Conservation (phyloP, 495 filamentous ascomycete genomes). For the Tuber magnatum region DNA sequence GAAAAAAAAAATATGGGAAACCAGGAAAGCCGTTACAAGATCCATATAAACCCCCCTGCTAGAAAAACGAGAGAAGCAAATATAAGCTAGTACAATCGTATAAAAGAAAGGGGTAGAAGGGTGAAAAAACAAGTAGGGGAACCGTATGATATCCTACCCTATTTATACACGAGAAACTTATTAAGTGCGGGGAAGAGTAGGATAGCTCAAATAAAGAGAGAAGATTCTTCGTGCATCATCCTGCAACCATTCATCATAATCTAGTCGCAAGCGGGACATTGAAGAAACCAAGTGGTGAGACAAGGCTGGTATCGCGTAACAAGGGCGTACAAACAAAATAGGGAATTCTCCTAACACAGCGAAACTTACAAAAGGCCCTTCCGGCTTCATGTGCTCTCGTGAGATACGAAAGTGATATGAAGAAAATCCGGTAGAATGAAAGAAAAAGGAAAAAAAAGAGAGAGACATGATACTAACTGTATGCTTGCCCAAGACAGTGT, state of each 20-base stretch:
- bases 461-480: conserved; percentile 25
- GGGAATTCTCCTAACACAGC: not conserved
- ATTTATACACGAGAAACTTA: conserved; percentile 33
- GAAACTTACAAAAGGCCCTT: not conserved
- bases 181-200: conserved; percentile 33
- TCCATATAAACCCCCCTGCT: conserved; percentile 27
- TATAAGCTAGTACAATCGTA: conserved; percentile 15
- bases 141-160: conserved; percentile 17
- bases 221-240: not conserved
- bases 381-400: not conserved
- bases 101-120: conserved; percentile 26
- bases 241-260: not conserved
- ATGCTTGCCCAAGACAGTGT: conserved; percentile 6
- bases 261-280: not conserved
- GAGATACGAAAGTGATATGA: not conserved
- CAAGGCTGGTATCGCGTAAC: not conserved
- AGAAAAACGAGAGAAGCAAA: conserved; percentile 32
- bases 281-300: not conserved
- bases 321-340: not conserved
- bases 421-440: conserved; percentile 18
- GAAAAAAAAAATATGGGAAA: conserved; percentile 33
- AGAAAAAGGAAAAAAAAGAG: conserved; percentile 17
- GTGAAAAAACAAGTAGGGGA: conserved; percentile 31
- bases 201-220: conserved; percentile 22
- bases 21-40: conserved; percentile 25